Evolutionary conservation across 2,329 filamentous ascomycete species (phyloP), one percentile per base, ranked within the genome.

Genomic region (Seiridium unicorne): DNA sequence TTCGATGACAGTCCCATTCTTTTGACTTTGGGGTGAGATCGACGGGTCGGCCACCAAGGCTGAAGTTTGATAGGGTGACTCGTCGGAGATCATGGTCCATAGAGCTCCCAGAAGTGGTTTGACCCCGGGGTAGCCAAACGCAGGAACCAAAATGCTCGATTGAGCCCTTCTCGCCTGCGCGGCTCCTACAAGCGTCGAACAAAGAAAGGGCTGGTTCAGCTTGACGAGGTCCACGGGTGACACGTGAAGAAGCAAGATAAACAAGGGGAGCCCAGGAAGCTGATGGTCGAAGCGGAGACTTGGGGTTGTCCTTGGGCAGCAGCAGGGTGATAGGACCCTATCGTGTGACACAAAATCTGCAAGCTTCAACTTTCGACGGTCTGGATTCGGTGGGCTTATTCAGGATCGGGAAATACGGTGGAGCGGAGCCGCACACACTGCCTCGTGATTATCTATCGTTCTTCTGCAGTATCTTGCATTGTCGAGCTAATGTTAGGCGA

Each of bases 41-140:
- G 63, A 65, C 60, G 62, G 60, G 53, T 63, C 56, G 59, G 61
- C 61, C 58, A 58, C 64, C 61, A 66, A 62, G 62, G 61, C 65
- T 62, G 65, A 62, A 64, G 38, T 60, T 61, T 62, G 42, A 57
- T 59, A 31, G 42, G 40, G 47, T 47, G 54, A 44, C 44, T 46
- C n/a, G 13, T 46, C 54, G 40, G 44, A 46, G 18, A 26, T 48
- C 42, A 47, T 47, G 6, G 26, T 57, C 38, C 40, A 44, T 18
- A 38, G 51, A 53, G 34, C 11, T 53, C 49, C 49, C 34, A 38
- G 34, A 53, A 53, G 49, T 34, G 34, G 32, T 53, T 53, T 32
- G 32, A n/a, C 18, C 38, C 32, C 49, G n/a, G 34, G 32, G 31
- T 34, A 38, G 49, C 49, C 49, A 53, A 32, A 53, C 34, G 49